Conservation (phyloP, 495 filamentous ascomycete species). For the Aspergillus haitiensis region DNA sequence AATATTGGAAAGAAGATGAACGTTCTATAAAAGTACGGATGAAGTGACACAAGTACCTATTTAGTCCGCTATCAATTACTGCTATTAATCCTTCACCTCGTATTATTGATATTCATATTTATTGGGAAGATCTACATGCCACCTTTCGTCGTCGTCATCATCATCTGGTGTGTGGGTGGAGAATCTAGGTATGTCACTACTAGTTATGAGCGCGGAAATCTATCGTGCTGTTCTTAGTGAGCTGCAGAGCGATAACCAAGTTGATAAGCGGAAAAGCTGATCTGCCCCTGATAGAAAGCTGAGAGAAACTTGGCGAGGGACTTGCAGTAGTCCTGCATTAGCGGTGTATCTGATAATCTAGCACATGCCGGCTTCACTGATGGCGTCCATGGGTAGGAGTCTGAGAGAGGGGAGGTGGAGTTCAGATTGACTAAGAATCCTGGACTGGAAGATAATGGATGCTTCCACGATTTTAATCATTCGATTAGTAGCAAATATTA, state of each 20-base stretch:
- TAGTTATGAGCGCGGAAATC: constrained; percentile 1
- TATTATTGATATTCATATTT: too few relatives aligned
- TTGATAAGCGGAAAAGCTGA: not conserved
- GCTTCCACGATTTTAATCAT: not conserved
- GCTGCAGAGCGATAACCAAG: not conserved
- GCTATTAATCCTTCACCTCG: too few relatives aligned
- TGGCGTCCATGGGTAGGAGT: not conserved
- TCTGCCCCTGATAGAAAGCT: constrained; percentile 2
- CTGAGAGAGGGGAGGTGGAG: not conserved
- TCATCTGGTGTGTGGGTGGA: too few relatives aligned
- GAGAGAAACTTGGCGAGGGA: not conserved
- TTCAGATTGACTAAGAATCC: not conserved
- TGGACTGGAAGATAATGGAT: not conserved
- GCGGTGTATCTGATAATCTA: not conserved
- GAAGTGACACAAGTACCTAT: too few relatives aligned
- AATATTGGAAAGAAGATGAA: too few relatives aligned
- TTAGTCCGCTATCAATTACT: too few relatives aligned
- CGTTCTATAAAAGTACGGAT: too few relatives aligned
- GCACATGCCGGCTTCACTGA: not conserved
- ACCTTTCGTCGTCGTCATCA: too few relatives aligned
- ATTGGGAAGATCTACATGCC: too few relatives aligned
- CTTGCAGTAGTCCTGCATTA: constrained; percentile 5
- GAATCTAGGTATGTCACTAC: too few relatives aligned
- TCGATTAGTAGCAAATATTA: too few relatives aligned
- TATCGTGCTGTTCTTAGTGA: not conserved